Conservation (phyloP, 176 grass and related monocot genomes). For the Raddia distichophylla region DNA sequence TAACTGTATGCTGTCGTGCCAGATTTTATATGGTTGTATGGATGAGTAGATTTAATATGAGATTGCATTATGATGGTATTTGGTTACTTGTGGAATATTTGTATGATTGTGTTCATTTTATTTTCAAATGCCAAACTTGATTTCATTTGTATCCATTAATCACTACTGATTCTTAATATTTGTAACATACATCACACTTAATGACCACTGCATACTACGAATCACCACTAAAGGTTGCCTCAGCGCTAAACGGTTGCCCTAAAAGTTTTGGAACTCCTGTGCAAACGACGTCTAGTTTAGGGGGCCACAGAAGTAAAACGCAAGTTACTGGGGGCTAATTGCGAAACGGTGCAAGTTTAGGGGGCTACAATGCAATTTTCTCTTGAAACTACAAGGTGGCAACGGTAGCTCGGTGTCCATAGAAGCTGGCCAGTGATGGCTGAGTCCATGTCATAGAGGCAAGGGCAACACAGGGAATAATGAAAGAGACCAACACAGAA, state of each 20-base stretch:
- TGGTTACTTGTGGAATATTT: neutral
- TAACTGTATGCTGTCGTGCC: neutral
- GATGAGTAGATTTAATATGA: constrained; percentile 15
- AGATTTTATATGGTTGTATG: neutral
- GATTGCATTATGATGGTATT: neutral
- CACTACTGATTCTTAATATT: neutral
- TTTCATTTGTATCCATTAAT: neutral
- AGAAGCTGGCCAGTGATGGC: no score
- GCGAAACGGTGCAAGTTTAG: no score
- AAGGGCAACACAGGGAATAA: neutral
- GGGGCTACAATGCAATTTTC: no score
- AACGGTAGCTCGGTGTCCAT: no score
- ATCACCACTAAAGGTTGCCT: neutral
- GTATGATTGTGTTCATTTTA: neutral
- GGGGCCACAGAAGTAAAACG: no score
- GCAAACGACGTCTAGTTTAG: no score
- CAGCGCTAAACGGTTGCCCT: no score
- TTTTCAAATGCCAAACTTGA: neutral
- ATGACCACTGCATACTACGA: neutral
- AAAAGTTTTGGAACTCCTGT: no score
- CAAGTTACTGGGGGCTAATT: no score
- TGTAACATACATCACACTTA: neutral
- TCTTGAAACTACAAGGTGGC: no score
- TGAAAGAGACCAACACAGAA: neutral
- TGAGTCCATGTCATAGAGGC: neutral